phyloP scores from a whole-genome alignment of 805 yeast species.

The Cyberlindnera nakhonratchasimensis region DNA sequence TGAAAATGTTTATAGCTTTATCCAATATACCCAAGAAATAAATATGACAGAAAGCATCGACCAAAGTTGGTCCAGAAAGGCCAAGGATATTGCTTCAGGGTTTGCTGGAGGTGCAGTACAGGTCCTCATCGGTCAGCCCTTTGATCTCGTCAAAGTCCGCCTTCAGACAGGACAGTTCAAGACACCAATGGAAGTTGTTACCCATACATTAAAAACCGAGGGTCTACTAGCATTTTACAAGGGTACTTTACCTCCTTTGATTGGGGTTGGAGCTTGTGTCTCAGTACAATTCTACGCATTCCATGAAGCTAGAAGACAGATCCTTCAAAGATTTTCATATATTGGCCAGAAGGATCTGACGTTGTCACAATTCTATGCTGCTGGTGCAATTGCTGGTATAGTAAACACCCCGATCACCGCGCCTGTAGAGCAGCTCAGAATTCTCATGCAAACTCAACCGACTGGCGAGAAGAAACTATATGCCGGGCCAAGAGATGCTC shows the following conservation, averaged over 20 bases:
- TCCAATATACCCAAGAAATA: neutral
- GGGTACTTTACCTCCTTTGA: conserved; percentile 88
- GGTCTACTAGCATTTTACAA: conserved; percentile 86
- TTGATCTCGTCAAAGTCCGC: conserved; percentile 90
- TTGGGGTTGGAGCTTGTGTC: conserved; percentile 97
- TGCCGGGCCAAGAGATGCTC: conserved; percentile 80
- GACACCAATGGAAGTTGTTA: conserved; percentile 72
- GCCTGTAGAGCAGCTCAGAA: conserved; percentile 94
- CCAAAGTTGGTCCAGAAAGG: conserved; percentile 31
- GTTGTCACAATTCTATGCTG: conserved; percentile 65
- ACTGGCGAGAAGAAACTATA: conserved; percentile 39
- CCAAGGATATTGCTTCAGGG: conserved; percentile 68
- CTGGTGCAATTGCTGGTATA: conserved; percentile 90
- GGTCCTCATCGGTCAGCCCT: conserved; percentile 88
- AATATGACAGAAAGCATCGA: conserved; percentile 12
- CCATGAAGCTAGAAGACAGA: conserved; percentile 76
- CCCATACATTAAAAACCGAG: conserved; percentile 68
- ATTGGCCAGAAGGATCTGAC: conserved; percentile 39
- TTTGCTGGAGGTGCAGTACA: conserved; percentile 96
- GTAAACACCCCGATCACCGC: conserved; percentile 88
- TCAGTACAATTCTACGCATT: conserved; percentile 93
- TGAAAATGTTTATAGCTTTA: too few species aligned
- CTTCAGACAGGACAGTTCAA: conserved; percentile 84
- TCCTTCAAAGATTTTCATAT: conserved; percentile 44
- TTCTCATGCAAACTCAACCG: conserved; percentile 80